phyloP scores from a whole-genome alignment of 2,329 filamentous ascomycete species.

The Hymenoscyphus scutula region DNA sequence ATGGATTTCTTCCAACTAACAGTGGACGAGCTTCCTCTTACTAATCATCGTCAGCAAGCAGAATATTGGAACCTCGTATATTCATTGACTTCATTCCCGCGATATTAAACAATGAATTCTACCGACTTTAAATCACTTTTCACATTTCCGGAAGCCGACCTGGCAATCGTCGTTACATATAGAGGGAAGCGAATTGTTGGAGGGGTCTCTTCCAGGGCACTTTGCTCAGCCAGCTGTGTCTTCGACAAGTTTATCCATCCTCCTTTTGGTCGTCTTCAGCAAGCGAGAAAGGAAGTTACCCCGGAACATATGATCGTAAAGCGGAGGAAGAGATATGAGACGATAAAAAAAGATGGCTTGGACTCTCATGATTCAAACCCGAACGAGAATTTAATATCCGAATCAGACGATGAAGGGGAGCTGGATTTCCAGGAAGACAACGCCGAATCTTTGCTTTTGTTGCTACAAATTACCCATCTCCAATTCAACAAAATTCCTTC shows the following conservation, averaged over 20 bases:
- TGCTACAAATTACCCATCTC: background rate
- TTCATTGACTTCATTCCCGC: background rate
- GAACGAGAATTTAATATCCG: background rate
- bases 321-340: background rate
- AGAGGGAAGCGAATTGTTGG: background rate
- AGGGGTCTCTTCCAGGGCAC: background rate
- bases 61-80: background rate
- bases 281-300: background rate
- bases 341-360: background rate
- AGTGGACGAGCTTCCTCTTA: no score
- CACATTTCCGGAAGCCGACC: background rate
- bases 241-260: background rate
- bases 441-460: background rate
- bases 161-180: background rate
- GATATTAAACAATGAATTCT: background rate
- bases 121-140: background rate
- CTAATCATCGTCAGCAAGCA: background rate
- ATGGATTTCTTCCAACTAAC: no score
- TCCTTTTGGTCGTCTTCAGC: background rate
- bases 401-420: background rate
- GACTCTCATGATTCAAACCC: background rate
- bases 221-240: background rate
- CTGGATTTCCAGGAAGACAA: background rate
- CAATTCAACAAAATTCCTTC: background rate
- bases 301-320: no score